phyloP scores from a whole-genome alignment of 768 basidiomycete genomes.

The Hirschioporus abietinus region DNA sequence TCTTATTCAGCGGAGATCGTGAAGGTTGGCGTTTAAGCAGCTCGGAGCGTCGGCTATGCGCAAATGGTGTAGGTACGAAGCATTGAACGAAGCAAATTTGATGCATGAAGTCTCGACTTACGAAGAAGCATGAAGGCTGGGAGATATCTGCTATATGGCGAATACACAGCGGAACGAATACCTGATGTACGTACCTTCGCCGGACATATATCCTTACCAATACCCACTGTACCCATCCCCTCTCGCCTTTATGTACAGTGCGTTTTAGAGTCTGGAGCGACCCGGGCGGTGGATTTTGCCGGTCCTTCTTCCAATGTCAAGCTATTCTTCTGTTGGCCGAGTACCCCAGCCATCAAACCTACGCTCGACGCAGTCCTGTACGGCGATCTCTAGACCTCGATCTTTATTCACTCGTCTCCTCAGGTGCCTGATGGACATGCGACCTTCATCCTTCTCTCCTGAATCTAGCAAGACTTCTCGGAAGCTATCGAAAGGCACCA shows the following conservation, averaged over 20 bases:
- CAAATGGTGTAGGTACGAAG: not conserved
- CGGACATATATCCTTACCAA: not conserved
- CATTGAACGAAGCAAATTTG: not conserved
- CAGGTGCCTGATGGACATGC: not conserved
- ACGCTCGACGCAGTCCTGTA: not conserved
- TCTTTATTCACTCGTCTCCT: not conserved
- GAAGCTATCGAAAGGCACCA: not conserved
- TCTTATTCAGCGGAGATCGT: not conserved
- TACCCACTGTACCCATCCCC: not conserved
- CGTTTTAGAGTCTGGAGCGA: not conserved
- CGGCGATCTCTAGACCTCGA: not conserved
- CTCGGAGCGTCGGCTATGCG: not conserved
- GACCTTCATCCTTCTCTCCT: not conserved
- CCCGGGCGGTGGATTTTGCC: not conserved
- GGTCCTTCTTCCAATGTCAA: not conserved
- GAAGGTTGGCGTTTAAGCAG: not conserved
- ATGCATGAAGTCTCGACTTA: not conserved
- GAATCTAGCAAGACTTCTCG: too few relatives aligned
- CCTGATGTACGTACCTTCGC: not conserved
- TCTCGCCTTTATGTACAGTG: not conserved
- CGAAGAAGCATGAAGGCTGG: not conserved
- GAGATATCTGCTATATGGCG: not conserved
- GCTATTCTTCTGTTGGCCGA: not conserved
- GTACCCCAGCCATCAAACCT: constrained; percentile 1
- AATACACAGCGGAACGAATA: not conserved